phyloP scores from a whole-genome alignment of 2,329 filamentous ascomycete species.

The Trichoderma aggressivum region DNA sequence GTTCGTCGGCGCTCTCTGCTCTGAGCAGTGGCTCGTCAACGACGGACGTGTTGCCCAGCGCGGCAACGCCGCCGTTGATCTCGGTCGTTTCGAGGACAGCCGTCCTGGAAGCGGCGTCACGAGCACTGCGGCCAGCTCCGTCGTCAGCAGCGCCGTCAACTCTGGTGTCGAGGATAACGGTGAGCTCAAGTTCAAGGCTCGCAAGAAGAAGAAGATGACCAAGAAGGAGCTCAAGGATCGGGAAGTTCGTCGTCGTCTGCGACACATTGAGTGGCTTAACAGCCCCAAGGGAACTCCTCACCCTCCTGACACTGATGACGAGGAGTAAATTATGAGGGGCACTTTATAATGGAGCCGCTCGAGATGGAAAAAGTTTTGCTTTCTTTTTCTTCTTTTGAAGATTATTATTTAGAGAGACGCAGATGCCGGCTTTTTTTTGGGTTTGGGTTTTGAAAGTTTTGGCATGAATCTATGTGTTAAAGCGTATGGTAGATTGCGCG shows the following conservation, averaged over 20 bases:
- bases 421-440: neutral
- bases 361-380: neutral
- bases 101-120: conserved; percentile 57
- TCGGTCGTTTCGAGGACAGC: conserved; percentile 85
- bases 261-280: conserved; percentile 83
- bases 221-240: conserved; percentile 94
- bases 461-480: neutral
- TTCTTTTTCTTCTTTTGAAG: neutral
- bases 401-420: neutral
- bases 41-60: conserved; percentile 85
- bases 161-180: conserved; percentile 77
- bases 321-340: conserved; percentile 34
- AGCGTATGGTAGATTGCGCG: conserved; percentile 4
- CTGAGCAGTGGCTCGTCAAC: conserved; percentile 92
- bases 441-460: neutral
- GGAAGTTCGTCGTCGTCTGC: conserved; percentile 78
- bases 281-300: conserved; percentile 80
- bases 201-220: conserved; percentile 99
- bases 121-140: conserved; percentile 55
- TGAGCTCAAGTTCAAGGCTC: conserved; percentile 81
- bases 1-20: conserved; percentile 92
- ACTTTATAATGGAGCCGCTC: neutral
- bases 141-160: conserved; percentile 61
- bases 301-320: conserved; percentile 74
- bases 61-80: conserved; percentile 67